phyloP scores from a whole-genome alignment of 768 basidiomycete genomes.

The Mycena crocata region DNA sequence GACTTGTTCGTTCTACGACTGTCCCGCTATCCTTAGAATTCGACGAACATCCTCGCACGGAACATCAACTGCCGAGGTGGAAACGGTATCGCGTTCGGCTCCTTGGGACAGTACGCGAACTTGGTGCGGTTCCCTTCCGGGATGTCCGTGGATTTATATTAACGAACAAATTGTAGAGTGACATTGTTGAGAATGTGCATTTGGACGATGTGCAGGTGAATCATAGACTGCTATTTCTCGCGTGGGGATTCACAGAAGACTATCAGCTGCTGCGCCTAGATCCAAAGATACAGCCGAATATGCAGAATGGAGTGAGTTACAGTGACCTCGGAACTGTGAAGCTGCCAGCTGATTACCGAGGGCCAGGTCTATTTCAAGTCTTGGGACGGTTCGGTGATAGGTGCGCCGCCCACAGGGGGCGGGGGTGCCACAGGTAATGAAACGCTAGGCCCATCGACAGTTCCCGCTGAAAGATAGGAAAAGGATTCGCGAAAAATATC shows the following conservation, averaged over 20 bases:
- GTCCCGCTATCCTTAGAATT: slow-evolving; percentile 54
- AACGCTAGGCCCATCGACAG: too few relatives aligned
- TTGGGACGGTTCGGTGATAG: slow-evolving; percentile 63
- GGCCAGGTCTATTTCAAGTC: slow-evolving; percentile 71
- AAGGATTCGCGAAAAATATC: slow-evolving; percentile 60
- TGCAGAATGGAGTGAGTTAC: slow-evolving; percentile 58
- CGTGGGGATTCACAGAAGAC: not conserved
- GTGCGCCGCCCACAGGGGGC: slow-evolving; percentile 66
- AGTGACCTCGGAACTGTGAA: not conserved
- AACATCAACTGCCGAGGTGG: slow-evolving; percentile 68
- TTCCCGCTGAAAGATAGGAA: too few relatives aligned
- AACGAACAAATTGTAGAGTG: slow-evolving; percentile 49
- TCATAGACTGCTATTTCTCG: too few relatives aligned
- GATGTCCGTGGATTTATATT: not conserved
- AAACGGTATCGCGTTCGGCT: slow-evolving; percentile 71
- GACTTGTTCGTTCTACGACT: not conserved
- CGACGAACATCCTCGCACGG: slow-evolving; percentile 60
- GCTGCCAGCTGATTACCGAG: not conserved
- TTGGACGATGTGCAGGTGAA: slow-evolving; percentile 57
- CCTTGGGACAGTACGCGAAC: slow-evolving; percentile 67
- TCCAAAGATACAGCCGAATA: slow-evolving; percentile 64
- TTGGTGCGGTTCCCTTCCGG: slow-evolving; percentile 48
- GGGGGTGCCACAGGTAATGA: slow-evolving; percentile 67
- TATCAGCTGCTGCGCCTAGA: slow-evolving; percentile 59
- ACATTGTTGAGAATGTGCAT: slow-evolving; percentile 63